These are phyloP conservation scores for Gleditsia sinensis DNA, from an alignment of 306 rosid genomes.

Conservation along the genomic window DNA sequence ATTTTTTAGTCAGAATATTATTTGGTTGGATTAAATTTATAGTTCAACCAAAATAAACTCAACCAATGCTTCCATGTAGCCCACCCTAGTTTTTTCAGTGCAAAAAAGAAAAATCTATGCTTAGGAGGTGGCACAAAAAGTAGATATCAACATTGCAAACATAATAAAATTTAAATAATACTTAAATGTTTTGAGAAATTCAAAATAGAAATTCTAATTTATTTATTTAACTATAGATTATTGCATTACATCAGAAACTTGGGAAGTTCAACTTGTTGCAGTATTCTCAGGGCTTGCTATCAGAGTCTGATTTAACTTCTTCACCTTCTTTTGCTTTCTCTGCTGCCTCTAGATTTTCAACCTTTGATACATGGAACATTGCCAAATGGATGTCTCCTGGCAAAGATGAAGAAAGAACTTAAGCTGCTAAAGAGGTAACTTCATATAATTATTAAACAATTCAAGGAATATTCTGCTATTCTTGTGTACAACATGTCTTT, in stretches of 20 bases:
- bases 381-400: slow-evolving; percentile 88
- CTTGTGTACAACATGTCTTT: no score
- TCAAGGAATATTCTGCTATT: neutral
- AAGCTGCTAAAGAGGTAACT: neutral
- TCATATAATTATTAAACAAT: neutral
- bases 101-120: no score
- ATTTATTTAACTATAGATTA: slow-evolving; percentile 20
- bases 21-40: no score
- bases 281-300: slow-evolving; percentile 30
- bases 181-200: neutral
- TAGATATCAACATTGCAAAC: neutral
- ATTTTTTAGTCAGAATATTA: no score
- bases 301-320: slow-evolving; percentile 40
- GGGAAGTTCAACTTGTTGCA: slow-evolving; percentile 40
- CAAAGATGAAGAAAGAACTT: slow-evolving; percentile 18
- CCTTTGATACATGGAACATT: slow-evolving; percentile 75
- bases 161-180: neutral
- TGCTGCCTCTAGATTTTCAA: slow-evolving; percentile 42
- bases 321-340: slow-evolving; percentile 38
- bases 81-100: no score
- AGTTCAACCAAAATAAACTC: no score
- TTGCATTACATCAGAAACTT: slow-evolving; percentile 18
- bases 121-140: no score
- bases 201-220: slow-evolving; percentile 11
- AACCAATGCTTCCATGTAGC: no score